Evolutionary conservation across 1,284 basidiomycete genomes (phyloP).

Genomic region (Schizophyllum commune): DNA sequence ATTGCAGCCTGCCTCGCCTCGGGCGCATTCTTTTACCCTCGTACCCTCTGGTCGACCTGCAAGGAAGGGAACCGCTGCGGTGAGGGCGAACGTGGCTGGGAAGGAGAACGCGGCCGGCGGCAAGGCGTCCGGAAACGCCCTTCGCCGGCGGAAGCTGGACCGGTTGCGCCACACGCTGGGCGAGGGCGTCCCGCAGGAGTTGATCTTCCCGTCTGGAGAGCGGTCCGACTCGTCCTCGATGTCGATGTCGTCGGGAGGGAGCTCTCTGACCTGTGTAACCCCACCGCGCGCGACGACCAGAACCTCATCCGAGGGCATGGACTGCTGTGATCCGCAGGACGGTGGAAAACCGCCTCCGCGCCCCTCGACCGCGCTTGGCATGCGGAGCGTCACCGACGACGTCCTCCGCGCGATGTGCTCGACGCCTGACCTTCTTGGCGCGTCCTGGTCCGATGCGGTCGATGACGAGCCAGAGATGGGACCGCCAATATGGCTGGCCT

Average conservation of each 20-base stretch:
- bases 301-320: no score
- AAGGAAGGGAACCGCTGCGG: no score
- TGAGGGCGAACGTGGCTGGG: no score
- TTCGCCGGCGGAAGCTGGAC: conserved; percentile 51
- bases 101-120: conserved; percentile 4
- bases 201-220: conserved; percentile 39
- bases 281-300: no score
- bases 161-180: conserved; percentile 50
- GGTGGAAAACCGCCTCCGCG: no score
- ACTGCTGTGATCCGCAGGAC: no score
- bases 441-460: not conserved
- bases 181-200: conserved; percentile 45
- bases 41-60: not conserved
- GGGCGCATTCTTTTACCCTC: not conserved
- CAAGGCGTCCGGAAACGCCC: conserved; percentile 29
- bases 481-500: no score
- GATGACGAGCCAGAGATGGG: no score
- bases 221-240: not conserved
- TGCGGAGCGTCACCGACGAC: not conserved
- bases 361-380: not conserved
- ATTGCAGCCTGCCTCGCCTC: not conserved
- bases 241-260: no score
- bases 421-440: not conserved
- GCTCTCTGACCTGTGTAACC: no score
- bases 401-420: not conserved